Conservation (phyloP, 1,284 basidiomycete genomes). For the Marasmius sp. region DNA sequence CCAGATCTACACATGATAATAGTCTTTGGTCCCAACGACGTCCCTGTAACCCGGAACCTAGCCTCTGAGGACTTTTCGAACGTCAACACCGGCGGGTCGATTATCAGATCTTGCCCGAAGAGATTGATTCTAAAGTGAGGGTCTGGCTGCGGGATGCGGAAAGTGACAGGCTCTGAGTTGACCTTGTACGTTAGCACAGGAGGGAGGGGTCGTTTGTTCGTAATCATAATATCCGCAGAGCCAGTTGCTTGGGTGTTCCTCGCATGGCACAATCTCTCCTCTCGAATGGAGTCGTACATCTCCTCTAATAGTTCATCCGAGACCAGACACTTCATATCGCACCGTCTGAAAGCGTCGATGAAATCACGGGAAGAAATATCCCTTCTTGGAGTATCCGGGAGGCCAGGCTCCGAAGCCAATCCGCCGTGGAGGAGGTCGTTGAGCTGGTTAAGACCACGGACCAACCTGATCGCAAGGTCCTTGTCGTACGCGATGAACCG, state of each 20-base stretch:
- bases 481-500: slow-evolving; percentile 75
- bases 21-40: slow-evolving; percentile 76
- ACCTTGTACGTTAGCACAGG: slow-evolving; percentile 78
- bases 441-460: slow-evolving; percentile 84
- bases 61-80: slow-evolving; percentile 76
- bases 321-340: slow-evolving; percentile 68
- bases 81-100: slow-evolving; percentile 80
- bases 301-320: slow-evolving; percentile 73
- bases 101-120: slow-evolving; percentile 81
- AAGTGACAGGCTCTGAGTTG: slow-evolving; percentile 82
- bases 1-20: slow-evolving; percentile 82
- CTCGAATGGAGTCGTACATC: slow-evolving; percentile 75
- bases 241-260: slow-evolving; percentile 45
- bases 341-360: slow-evolving; percentile 73
- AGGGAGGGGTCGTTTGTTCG: slow-evolving; percentile 73
- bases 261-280: slow-evolving; percentile 74
- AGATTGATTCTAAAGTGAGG: slow-evolving; percentile 77
- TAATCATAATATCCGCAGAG: slow-evolving; percentile 53
- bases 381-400: slow-evolving; percentile 61
- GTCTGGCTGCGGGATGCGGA: slow-evolving; percentile 82
- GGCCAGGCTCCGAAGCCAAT: slow-evolving; percentile 59
- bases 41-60: slow-evolving; percentile 87
- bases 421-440: slow-evolving; percentile 78
- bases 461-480: slow-evolving; percentile 75
- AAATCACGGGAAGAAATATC: slow-evolving; percentile 76